These are phyloP conservation scores for Polysphondylium violaceum DNA, from an alignment of 78 protist species.

Conservation along the genomic window DNA sequence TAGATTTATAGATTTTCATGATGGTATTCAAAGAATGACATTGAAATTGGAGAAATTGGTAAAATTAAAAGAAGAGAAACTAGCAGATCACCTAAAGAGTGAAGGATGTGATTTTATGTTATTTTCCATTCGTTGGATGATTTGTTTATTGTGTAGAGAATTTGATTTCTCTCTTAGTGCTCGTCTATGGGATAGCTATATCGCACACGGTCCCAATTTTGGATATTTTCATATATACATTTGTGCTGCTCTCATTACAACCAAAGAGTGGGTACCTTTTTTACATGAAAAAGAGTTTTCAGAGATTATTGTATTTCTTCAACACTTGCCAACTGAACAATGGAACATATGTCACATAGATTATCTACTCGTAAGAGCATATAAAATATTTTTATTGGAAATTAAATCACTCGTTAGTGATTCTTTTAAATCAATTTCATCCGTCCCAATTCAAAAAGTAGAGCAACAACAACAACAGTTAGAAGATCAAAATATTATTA, in stretches of 20 bases:
- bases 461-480: neutral
- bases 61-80: slow-evolving; percentile 17
- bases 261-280: slow-evolving; percentile 40
- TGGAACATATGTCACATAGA: slow-evolving; percentile 75
- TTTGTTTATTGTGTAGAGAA: slow-evolving; percentile 62
- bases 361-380: slow-evolving; percentile 63
- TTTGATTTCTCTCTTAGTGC: slow-evolving; percentile 51
- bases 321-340: slow-evolving; percentile 46
- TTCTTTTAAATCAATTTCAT: slow-evolving; percentile 22
- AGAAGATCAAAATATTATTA: slow-evolving; percentile 9
- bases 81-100: slow-evolving; percentile 38
- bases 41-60: slow-evolving; percentile 48
- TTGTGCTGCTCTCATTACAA: slow-evolving; percentile 65
- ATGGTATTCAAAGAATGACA: slow-evolving; percentile 65
- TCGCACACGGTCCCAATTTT: slow-evolving; percentile 79
- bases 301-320: slow-evolving; percentile 62
- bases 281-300: slow-evolving; percentile 47
- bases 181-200: slow-evolving; percentile 68
- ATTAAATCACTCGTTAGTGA: slow-evolving; percentile 46
- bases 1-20: slow-evolving; percentile 71
- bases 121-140: slow-evolving; percentile 74
- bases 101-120: slow-evolving; percentile 73
- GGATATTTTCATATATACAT: slow-evolving; percentile 73
- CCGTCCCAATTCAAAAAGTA: neutral
- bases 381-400: slow-evolving; percentile 66